Conservation (phyloP, 208 protist genomes). For the Trypanosoma vivax region DNA sequence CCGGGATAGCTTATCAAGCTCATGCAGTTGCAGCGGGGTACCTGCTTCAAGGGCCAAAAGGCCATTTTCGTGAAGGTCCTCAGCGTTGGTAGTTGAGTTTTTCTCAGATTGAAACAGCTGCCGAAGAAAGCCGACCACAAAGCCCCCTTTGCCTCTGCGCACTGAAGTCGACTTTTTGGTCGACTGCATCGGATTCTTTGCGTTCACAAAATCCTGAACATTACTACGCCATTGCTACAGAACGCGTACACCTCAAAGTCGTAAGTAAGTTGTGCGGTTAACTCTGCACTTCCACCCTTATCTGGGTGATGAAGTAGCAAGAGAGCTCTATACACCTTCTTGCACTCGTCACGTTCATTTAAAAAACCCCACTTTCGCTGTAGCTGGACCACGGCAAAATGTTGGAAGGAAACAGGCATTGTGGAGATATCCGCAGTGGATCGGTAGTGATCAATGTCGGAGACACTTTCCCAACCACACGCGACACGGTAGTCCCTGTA, state of each 20-base stretch:
- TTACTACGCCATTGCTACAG: conserved; percentile 54
- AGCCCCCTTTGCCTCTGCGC: conserved; percentile 30
- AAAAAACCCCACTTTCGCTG: conserved; percentile 74
- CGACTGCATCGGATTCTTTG: conserved; percentile 10
- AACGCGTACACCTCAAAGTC: conserved; percentile 77
- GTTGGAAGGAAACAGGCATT: conserved; percentile 71
- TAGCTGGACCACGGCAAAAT: conserved; percentile 71
- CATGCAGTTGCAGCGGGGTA: conserved; percentile 32
- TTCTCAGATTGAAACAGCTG: conserved; percentile 49
- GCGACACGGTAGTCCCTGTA: conserved; percentile 75
- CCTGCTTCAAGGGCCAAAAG: conserved; percentile 49
- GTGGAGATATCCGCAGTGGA: conserved; percentile 41
- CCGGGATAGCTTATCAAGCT: conserved; percentile 23
- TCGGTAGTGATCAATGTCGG: conserved; percentile 62
- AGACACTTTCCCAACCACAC: conserved; percentile 62
- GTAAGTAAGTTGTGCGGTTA: conserved; percentile 57
- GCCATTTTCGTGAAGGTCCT: conserved; percentile 58
- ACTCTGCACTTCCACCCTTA: conserved; percentile 41
- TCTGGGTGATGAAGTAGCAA: conserved; percentile 72
- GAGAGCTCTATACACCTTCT: conserved; percentile 53
- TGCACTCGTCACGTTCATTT: conserved; percentile 45
- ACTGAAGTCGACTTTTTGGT: not conserved
- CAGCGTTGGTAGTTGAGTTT: conserved; percentile 50
- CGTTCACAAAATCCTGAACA: conserved; percentile 22
- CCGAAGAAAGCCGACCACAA: conserved; percentile 57